phyloP scores from a whole-genome alignment of 202 grass and related monocot genomes.

The Tripidium arundinaceum region DNA sequence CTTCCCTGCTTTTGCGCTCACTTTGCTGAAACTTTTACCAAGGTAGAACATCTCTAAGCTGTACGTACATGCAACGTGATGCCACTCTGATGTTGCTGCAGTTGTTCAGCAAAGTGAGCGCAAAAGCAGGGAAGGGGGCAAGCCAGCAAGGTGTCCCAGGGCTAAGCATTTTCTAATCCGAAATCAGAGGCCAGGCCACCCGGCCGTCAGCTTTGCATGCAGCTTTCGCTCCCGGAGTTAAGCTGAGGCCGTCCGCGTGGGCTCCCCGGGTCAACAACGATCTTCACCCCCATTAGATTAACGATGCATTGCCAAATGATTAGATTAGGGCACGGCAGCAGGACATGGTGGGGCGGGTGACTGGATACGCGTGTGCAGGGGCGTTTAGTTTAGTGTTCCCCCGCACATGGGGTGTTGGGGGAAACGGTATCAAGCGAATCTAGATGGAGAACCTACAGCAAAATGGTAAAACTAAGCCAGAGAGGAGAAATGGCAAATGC shows the following conservation, averaged over 20 bases:
- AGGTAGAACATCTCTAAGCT: neutral
- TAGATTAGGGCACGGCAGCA: constrained; percentile 9
- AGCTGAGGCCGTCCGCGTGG: constrained; percentile 23
- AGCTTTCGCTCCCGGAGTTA: neutral
- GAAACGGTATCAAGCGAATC: too few species aligned
- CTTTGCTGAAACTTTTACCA: constrained; percentile 10
- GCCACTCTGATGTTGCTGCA: neutral
- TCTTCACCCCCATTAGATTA: neutral
- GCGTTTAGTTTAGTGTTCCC: constrained; percentile 16
- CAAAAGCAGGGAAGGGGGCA: too few species aligned
- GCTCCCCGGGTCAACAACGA: constrained; percentile 7
- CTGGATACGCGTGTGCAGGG: constrained; percentile 20
- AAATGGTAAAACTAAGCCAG: too few species aligned
- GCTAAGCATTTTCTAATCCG: too few species aligned
- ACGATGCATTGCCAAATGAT: neutral
- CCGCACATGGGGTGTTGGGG: constrained; percentile 33
- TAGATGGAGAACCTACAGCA: too few species aligned
- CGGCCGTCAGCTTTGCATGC: neutral
- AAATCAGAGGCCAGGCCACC: neutral
- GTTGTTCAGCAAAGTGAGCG: too few species aligned
- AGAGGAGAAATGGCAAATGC: too few species aligned
- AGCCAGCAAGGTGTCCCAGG: constrained; percentile 37
- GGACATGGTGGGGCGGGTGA: neutral
- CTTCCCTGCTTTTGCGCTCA: too few species aligned
- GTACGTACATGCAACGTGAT: neutral